Base-by-base conservation (phyloP, 2,329 filamentous ascomycete species). In the Alternaria conjuncta region DNA sequence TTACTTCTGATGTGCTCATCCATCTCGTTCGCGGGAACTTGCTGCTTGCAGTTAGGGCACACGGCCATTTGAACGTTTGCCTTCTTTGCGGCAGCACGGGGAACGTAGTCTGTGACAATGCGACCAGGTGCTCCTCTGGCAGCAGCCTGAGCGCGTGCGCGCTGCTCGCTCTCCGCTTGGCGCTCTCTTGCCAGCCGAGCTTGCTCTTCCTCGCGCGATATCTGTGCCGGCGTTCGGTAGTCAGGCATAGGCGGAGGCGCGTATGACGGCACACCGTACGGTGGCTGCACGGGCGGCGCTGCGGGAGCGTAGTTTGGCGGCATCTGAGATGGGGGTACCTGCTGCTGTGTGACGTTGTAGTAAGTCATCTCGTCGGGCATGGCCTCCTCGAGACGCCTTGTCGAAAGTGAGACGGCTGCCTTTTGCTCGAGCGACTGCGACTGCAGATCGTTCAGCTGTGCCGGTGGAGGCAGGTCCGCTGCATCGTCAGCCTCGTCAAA, bases 381-480 rank as follows among this genome's bases (percentile, higher is more conserved):
- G 6, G 95, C 94, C 84, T 99, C 96, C 80, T 99, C 96, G 67
- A 99, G 94, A 61, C 95, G 91, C 71, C 94, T 85, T 75, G 91
- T 90, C 3, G 92, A 88, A 67, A 97, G 90, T 41, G 94, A 96
- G 76, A 96, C 91, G 80, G 91, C 92, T 60, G 95, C 96, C 81
- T 96, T 96, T 80, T 98, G 94, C 77, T 99, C 96, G 18, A 99
- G 86, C 9, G 94, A 97, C 28, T 94, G 93, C 65, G 94, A 96
- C 79, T 98, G 94, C 18, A 99, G 86, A 74, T 99, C 96, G 67
- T 93, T 92, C 45, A 97, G 88, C 6, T 91, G 94, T 5, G 93
- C 96, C 1, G 96, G 96, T 2, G 94, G 91, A 30, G 95, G 94
- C 11, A 99, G 89, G 67, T 96, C 91, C 41, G 90, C 89, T 67